Base-by-base conservation (phyloP, 2,329 filamentous ascomycete species). In the Aspergillus piperis region DNA sequence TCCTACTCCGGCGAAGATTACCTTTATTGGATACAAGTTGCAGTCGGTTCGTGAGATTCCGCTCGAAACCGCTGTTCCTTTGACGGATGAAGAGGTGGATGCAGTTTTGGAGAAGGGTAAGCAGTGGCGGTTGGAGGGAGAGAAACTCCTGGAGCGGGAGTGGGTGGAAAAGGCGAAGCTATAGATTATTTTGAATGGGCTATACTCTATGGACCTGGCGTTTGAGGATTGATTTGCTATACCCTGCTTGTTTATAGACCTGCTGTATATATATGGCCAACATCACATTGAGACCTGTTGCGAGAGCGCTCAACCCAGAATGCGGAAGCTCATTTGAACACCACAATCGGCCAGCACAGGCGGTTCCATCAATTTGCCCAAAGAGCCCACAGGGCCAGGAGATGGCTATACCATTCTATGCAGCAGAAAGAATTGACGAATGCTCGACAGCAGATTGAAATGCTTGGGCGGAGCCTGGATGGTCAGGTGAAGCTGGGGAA, bases 31-130 rank as follows among this genome's bases (percentile, higher is more conserved):
- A 21, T 72, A 70, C 44, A 72, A 73, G 36, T 61, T 72, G 36
- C 64, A 57, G 21, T 64, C 66, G 11, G 66, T 60, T 2, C 70
- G 68, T 19, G 64, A 73, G 50, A 68, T 76, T 5, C 69, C 74
- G 1, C 54, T 79, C n/a, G 73, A 75, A 32, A 62, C 73, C 19
- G 63, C 73, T 0, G 71, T 71, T 54, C 62, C 66, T 5, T 61
- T 78, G 3, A 71, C 64, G 39, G 77, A 80, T 53, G 70, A 75
- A 27, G 73, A 79, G 53, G 75, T 76, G 4, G 66, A 72, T 10
- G 68, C 64, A 19, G 56, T 66, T 3, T 61, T 80, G 61, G 61
- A 61, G 8, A 66, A 51, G 21, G 70, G 66, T 48, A 67, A 65
- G 58, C 61, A 70, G n/a, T 75, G 72, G 70, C 69, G 75, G 8